Base-by-base conservation (phyloP, 805 yeast species). In the Starmerella khaoyaiensis region DNA sequence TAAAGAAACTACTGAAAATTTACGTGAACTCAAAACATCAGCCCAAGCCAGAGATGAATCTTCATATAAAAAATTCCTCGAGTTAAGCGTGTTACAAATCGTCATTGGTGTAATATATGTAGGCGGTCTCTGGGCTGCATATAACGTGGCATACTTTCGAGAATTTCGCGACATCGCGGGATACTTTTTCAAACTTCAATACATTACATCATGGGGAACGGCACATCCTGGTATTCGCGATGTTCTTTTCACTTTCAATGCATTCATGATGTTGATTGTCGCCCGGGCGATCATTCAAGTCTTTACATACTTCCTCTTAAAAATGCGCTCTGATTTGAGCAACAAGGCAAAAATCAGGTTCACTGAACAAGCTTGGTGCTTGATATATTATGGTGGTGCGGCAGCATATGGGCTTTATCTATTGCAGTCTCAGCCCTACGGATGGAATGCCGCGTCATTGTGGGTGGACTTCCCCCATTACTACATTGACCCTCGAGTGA, bases 281-380 rank as follows among this genome's bases (percentile, higher is more conserved):
- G 33, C 39, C 8, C 45, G 54, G 16, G 50, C 54, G 4, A 26
- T 35, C 8, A 17, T 39, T 27, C 43, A 44, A 21, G 16, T 43
- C 12, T 9, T 34, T 4, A 27, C 41, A n/a, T 35, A 36, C n/a
- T 21, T 18, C 8, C 14, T 40, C 4, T 42, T 42, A 11, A 38
- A 40, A 6, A 5, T 18, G 12, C 21, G 40, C 21, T 23, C 15
- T 4, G 39, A 44, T 23, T 21, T 44, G 19, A 28, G 32, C 2
- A 56, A 54, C 12, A 75, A 73, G 49, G 69, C 77, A 0, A 61
- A 65, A 17, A 70, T 70, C 39, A 68, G 94, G 40, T 83, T 80
- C 53, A 79, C 82, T 39, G 95, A 83, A 58, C 95, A 83, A 62
- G 75, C 82, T 35, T 84, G 94, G 94, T 63, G 71, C 23, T 55